Evolutionary conservation across 306 rosid genomes (phyloP).

Genomic region (Gleditsia sinensis): DNA sequence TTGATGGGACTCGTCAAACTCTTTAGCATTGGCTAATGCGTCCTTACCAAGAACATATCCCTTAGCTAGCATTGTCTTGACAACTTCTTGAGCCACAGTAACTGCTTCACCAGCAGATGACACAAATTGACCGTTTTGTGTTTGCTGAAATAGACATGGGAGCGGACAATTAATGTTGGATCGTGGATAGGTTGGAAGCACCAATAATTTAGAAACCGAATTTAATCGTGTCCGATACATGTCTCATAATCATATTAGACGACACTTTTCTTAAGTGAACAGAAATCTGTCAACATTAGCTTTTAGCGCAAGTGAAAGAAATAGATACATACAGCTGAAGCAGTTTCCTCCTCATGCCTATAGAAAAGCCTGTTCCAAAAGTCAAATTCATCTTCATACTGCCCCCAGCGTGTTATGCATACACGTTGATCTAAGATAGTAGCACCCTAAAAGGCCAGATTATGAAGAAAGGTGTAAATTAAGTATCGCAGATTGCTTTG

Average conservation of each 20-base stretch:
- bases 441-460: constrained; percentile 72
- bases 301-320: not conserved
- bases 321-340: constrained; percentile 53
- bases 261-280: too few species aligned
- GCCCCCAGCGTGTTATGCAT: constrained; percentile 94
- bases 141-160: constrained; percentile 42
- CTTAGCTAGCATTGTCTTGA: constrained; percentile 78
- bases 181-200: too few species aligned
- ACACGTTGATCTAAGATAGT: constrained; percentile 88
- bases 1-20: constrained; percentile 70
- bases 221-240: too few species aligned
- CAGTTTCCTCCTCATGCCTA: constrained; percentile 48
- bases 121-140: constrained; percentile 49
- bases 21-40: constrained; percentile 71
- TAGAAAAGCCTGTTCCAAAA: constrained; percentile 66
- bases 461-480: constrained; percentile 7
- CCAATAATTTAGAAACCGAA: too few species aligned
- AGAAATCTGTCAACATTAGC: constrained; percentile 6
- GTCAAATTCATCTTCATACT: constrained; percentile 61
- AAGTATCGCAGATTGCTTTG: not conserved
- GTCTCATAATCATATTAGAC: too few species aligned
- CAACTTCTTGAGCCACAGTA: constrained; percentile 77
- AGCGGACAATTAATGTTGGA: not conserved
- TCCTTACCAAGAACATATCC: constrained; percentile 84
- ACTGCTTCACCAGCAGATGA: constrained; percentile 79